phyloP scores from a whole-genome alignment of 2,329 filamentous ascomycete genomes.

The Neopestalotiopsis sp. region DNA sequence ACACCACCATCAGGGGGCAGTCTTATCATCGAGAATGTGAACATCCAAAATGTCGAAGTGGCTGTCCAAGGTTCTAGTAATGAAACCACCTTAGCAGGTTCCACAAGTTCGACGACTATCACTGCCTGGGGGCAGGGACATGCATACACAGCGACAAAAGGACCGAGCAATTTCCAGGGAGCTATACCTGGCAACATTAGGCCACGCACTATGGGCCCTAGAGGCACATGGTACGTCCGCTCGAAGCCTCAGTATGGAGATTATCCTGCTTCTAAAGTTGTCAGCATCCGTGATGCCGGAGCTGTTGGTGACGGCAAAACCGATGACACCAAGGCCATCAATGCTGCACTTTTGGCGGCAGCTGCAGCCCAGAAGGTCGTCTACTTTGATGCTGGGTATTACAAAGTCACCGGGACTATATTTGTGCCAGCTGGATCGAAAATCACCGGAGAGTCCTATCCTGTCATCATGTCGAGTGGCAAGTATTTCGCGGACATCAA shows the following conservation, averaged over 20 bases:
- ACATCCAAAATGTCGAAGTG: constrained; percentile 43
- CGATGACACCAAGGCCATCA: constrained; percentile 76
- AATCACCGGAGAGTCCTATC: constrained; percentile 63
- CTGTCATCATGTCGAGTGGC: constrained; percentile 57
- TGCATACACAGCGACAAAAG: constrained; percentile 58
- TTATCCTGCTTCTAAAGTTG: constrained; percentile 62
- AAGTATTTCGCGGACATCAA: constrained; percentile 52
- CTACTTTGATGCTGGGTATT: constrained; percentile 66
- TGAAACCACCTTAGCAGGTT: constrained; percentile 59
- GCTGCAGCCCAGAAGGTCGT: constrained; percentile 59
- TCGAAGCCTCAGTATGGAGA: constrained; percentile 79
- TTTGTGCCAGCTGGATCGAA: constrained; percentile 52
- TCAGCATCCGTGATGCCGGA: constrained; percentile 71
- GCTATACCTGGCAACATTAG: constrained; percentile 48
- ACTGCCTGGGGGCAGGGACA: constrained; percentile 70
- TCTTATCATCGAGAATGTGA: constrained; percentile 54
- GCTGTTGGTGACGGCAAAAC: constrained; percentile 75
- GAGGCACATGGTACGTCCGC: constrained; percentile 67
- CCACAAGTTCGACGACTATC: constrained; percentile 49
- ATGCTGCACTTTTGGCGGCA: constrained; percentile 63
- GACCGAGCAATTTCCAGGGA: constrained; percentile 51
- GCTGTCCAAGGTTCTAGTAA: constrained; percentile 53
- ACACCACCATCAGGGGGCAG: constrained; percentile 45
- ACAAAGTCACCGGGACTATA: constrained; percentile 62
- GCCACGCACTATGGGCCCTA: constrained; percentile 60